A percentile compares a stretch with the other conserved stretches of the same genome.
Evolutionary conservation across 768 basidiomycete genomes (phyloP).

Genomic region (Filobasidium wieringae): DNA sequence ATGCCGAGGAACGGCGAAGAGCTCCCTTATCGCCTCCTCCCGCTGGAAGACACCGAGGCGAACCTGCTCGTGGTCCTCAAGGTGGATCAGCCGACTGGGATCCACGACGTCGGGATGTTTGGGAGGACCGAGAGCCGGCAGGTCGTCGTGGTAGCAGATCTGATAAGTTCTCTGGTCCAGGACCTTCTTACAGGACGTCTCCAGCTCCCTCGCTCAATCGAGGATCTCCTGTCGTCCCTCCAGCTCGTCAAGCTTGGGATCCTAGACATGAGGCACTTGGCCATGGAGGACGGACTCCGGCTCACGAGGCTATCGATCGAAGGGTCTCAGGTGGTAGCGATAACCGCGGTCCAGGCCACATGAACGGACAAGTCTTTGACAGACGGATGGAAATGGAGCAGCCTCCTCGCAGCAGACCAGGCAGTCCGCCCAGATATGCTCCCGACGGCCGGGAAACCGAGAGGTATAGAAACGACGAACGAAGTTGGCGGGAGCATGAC

Average conservation of each 20-base stretch:
- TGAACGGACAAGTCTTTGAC: slow-evolving; percentile 51
- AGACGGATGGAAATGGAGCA: slow-evolving; percentile 47
- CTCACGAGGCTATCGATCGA: background rate
- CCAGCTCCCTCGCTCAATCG: background rate
- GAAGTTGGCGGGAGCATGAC: slow-evolving; percentile 19
- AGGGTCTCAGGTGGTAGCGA: background rate
- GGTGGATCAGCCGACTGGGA: slow-evolving; percentile 5
- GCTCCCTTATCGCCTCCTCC: background rate
- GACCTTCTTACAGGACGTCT: too few species aligned
- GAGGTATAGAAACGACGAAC: slow-evolving; percentile 35
- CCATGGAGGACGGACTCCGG: background rate
- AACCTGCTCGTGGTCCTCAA: slow-evolving; percentile 1
- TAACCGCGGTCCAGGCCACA: background rate
- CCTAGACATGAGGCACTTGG: background rate
- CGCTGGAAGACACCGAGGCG: slow-evolving; percentile 2
- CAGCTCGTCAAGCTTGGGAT: background rate
- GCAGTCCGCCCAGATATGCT: slow-evolving; percentile 24
- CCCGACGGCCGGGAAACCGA: slow-evolving; percentile 40
- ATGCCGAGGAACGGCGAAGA: slow-evolving; percentile 4
- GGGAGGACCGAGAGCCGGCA: background rate
- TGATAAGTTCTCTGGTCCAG: background rate
- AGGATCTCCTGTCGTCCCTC: background rate
- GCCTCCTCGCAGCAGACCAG: background rate
- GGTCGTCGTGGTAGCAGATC: background rate
- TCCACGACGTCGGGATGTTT: background rate